These are phyloP conservation scores for Fomitopsis palustris DNA, from an alignment of 1,284 basidiomycete genomes.

Conservation along the genomic window DNA sequence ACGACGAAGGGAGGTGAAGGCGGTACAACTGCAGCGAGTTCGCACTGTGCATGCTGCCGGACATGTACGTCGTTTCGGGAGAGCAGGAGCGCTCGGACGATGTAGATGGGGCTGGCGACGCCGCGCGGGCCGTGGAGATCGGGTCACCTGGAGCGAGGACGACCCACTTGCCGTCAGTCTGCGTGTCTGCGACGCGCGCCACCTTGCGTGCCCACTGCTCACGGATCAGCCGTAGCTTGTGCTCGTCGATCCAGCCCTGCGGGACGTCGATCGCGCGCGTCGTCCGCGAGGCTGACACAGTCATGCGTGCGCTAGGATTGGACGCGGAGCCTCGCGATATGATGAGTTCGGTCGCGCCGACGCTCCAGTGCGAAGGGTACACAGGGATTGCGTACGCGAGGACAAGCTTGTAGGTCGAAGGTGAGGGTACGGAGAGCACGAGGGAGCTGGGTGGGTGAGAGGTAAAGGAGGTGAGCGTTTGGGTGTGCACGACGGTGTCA, in stretches of 20 bases:
- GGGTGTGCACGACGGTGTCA: slow-evolving; percentile 45
- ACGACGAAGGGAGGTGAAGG: slow-evolving; percentile 52
- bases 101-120: slow-evolving; percentile 6
- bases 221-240: slow-evolving; percentile 55
- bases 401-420: slow-evolving; percentile 64
- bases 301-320: slow-evolving; percentile 9
- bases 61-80: slow-evolving; percentile 23
- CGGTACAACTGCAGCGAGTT: slow-evolving; percentile 70
- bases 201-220: slow-evolving; percentile 78
- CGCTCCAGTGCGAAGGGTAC: slow-evolving; percentile 76
- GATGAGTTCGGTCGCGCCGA: slow-evolving; percentile 72
- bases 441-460: slow-evolving; percentile 72
- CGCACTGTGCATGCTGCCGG: slow-evolving; percentile 41
- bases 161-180: slow-evolving; percentile 83
- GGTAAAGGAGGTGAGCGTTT: slow-evolving; percentile 69
- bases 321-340: slow-evolving; percentile 38
- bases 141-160: slow-evolving; percentile 58
- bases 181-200: slow-evolving; percentile 57
- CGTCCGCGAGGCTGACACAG: slow-evolving; percentile 47
- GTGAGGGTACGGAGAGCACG: slow-evolving; percentile 56
- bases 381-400: slow-evolving; percentile 73
- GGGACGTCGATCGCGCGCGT: slow-evolving; percentile 68
- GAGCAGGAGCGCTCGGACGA: slow-evolving; percentile 19
- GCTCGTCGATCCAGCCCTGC: slow-evolving; percentile 66
- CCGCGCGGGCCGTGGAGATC: not conserved